Evolutionary conservation across 2,329 filamentous ascomycete genomes (phyloP).

Genomic region (Fusarium multiceps): DNA sequence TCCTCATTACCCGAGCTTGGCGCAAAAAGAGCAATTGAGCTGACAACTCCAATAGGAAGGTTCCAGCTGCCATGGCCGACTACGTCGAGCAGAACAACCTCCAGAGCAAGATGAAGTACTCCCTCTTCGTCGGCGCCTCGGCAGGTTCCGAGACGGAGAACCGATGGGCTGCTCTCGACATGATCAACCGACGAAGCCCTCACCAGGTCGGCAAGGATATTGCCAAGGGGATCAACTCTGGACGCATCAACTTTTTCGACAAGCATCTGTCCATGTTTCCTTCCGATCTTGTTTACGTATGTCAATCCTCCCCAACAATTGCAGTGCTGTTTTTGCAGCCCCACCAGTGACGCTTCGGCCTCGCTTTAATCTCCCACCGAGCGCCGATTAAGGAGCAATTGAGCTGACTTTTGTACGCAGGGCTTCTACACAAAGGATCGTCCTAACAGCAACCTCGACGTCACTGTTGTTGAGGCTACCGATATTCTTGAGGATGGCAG

Average conservation of each 20-base stretch:
- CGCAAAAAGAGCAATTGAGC: conserved; percentile 21
- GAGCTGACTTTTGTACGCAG: conserved; percentile 50
- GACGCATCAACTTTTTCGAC: conserved; percentile 91
- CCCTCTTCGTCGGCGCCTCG: conserved; percentile 89
- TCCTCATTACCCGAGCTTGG: conserved; percentile 33
- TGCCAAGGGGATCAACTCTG: conserved; percentile 89
- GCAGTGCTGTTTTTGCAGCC: conserved; percentile 6
- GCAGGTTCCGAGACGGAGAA: conserved; percentile 92
- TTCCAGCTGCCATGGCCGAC: conserved; percentile 85
- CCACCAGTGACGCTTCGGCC: conserved; percentile 26
- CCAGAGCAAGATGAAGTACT: conserved; percentile 86
- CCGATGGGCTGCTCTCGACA: conserved; percentile 87
- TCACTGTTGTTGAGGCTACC: conserved; percentile 85
- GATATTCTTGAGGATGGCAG: conserved; percentile 90
- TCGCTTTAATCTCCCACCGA: conserved; percentile 38
- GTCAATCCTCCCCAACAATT: conserved; percentile 11
- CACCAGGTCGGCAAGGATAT: conserved; percentile 94
- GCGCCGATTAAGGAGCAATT: conserved; percentile 10
- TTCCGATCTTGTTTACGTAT: conserved; percentile 82
- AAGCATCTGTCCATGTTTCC: conserved; percentile 96
- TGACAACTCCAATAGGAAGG: conserved; percentile 67
- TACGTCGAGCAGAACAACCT: conserved; percentile 89
- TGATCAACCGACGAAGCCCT: conserved; percentile 87
- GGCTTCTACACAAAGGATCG: conserved; percentile 87
- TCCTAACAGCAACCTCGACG: conserved; percentile 78